phyloP scores from a whole-genome alignment of 768 basidiomycete species.

The Exidia glandulosa region DNA sequence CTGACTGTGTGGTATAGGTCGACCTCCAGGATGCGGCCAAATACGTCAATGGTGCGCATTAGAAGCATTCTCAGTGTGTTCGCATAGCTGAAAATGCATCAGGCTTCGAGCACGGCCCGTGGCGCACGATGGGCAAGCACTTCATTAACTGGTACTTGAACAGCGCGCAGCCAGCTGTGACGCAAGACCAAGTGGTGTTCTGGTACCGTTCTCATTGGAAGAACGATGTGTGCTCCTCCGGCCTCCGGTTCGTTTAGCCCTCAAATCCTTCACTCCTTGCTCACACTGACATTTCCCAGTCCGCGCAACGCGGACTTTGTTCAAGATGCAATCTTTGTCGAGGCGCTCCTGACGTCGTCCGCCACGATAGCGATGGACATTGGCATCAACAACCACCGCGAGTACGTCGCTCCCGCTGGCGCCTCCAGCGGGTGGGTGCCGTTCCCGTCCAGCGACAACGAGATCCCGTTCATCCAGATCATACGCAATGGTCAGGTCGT shows the following conservation, averaged over 20 bases:
- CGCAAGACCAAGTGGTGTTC: not conserved
- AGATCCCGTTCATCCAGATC: conserved; percentile 19
- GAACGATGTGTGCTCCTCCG: not conserved
- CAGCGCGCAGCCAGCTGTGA: not conserved
- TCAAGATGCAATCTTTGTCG: not conserved
- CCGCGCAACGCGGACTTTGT: not conserved
- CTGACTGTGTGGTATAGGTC: not conserved
- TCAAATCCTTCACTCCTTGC: not conserved
- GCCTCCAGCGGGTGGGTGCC: conserved; percentile 14
- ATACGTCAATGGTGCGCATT: not conserved
- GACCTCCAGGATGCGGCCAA: not conserved
- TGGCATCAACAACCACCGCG: conserved; percentile 2
- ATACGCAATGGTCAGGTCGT: conserved; percentile 10
- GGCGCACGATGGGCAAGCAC: not conserved
- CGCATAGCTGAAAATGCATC: not conserved
- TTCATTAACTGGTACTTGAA: not conserved
- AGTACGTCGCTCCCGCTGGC: conserved; percentile 12
- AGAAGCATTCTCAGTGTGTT: not conserved
- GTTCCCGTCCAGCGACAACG: conserved; percentile 14
- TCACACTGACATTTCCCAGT: not conserved
- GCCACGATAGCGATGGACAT: not conserved
- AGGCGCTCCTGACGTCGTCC: not conserved
- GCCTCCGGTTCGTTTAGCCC: not conserved
- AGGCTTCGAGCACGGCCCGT: not conserved
- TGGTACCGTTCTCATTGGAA: not conserved